Evolutionary conservation across 495 filamentous ascomycete species (phyloP).

Genomic region (Trichoderma gamsii): DNA sequence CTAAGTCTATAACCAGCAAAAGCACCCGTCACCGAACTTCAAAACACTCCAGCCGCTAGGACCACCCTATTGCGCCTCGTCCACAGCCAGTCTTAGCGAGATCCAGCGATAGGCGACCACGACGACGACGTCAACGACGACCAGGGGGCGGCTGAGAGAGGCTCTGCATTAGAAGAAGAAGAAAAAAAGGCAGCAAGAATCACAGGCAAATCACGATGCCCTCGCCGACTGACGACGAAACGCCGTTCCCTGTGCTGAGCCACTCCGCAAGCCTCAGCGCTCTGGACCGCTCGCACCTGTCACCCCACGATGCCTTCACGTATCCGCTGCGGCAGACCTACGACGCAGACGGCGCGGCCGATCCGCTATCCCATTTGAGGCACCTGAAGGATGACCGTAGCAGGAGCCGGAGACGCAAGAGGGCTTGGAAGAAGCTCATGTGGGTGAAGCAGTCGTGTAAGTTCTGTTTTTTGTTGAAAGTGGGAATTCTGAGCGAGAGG

Average conservation of each 20-base stretch:
- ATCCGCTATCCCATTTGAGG: conserved; percentile 42
- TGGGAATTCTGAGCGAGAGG: not conserved
- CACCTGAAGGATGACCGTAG: conserved; percentile 31
- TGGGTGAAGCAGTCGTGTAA: conserved; percentile 97
- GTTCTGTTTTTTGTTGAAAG: conserved; percentile 18
- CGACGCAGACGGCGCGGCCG: conserved; percentile 27
- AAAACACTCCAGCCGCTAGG: no score
- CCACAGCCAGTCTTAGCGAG: no score
- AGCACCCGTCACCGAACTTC: no score
- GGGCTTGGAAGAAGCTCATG: conserved; percentile 85
- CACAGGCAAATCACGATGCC: conserved; percentile 6
- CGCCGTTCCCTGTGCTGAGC: conserved; percentile 17
- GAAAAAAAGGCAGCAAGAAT: not conserved
- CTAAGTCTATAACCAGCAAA: no score
- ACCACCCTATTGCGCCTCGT: no score
- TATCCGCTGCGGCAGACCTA: conserved; percentile 47
- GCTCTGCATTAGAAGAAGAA: no score
- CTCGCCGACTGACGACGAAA: conserved; percentile 14
- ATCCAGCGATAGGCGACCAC: no score
- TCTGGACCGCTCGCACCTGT: conserved; percentile 50
- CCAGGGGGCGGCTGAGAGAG: no score
- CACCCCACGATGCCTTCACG: conserved; percentile 79
- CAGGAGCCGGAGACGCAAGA: conserved; percentile 54
- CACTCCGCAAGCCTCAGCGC: conserved; percentile 3
- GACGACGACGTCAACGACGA: no score